Evolutionary conservation across 202 grass and related monocot species (phyloP).

Genomic region (Sporobolus alterniflorus): DNA sequence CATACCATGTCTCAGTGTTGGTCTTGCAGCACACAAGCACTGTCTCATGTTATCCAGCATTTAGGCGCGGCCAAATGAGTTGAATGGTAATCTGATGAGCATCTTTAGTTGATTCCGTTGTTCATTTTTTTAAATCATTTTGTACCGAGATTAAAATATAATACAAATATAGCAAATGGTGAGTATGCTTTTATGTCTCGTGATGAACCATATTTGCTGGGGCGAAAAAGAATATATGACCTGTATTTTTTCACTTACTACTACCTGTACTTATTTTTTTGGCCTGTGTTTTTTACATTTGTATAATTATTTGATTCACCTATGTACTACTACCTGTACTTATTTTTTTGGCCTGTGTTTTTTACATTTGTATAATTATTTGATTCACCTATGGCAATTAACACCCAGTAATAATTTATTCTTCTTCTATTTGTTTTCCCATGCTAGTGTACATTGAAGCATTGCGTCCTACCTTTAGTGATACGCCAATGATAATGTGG

Average conservation of each 20-base stretch:
- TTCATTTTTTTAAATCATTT: slow-evolving; percentile 10
- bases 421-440: not conserved
- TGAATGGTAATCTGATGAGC: slow-evolving; percentile 11
- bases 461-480: not conserved
- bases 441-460: not conserved
- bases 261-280: not conserved
- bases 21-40: slow-evolving; percentile 45
- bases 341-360: too few species aligned
- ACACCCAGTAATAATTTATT: not conserved
- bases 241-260: not conserved
- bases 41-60: slow-evolving; percentile 56
- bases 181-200: slow-evolving; percentile 5
- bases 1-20: slow-evolving; percentile 57
- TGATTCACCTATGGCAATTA: slow-evolving; percentile 1
- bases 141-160: slow-evolving; percentile 20
- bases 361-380: too few species aligned
- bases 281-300: too few species aligned
- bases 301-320: not conserved
- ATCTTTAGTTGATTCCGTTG: slow-evolving; percentile 33
- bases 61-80: slow-evolving; percentile 36
- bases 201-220: not conserved
- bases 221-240: not conserved
- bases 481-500: slow-evolving; percentile 4
- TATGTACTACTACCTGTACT: not conserved
- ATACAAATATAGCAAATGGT: slow-evolving; percentile 18